A percentile compares a stretch with the other conserved stretches of the same genome.
phyloP scores from a whole-genome alignment of 345 rosid genomes.

The Trapa bicornis region DNA sequence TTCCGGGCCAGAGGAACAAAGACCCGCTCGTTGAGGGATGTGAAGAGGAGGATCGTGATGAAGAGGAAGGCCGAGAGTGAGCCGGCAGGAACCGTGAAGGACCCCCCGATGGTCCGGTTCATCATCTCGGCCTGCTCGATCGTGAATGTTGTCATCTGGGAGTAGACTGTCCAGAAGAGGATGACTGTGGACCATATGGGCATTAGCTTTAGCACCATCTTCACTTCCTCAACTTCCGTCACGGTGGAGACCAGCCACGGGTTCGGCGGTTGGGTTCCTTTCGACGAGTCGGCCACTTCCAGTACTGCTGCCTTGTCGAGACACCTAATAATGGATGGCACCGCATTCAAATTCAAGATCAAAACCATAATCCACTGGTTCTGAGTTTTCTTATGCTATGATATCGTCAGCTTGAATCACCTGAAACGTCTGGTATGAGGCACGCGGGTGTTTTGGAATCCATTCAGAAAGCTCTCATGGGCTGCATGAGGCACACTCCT shows the following conservation, averaged over 20 bases:
- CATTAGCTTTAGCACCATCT: constrained; percentile 56
- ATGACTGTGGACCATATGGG: constrained; percentile 88
- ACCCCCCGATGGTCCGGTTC: constrained; percentile 52
- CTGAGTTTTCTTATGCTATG: too few relatives aligned
- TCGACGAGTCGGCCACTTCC: constrained; percentile 15
- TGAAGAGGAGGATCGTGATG: constrained; percentile 63
- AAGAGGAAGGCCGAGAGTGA: constrained; percentile 56
- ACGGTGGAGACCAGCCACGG: constrained; percentile 61
- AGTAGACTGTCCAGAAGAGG: constrained; percentile 86
- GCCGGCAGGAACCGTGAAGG: constrained; percentile 50
- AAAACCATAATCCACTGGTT: not conserved
- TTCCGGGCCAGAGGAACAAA: constrained; percentile 51
- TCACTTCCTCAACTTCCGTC: constrained; percentile 78
- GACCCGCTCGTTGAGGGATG: constrained; percentile 66
- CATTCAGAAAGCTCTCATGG: constrained; percentile 46
- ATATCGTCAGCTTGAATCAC: constrained; percentile 15
- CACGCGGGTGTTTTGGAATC: constrained; percentile 40
- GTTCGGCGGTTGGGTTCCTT: constrained; percentile 20
- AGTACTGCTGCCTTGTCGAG: constrained; percentile 76
- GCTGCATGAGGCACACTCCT: constrained; percentile 40
- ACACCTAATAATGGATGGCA: constrained; percentile 22
- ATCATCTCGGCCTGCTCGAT: constrained; percentile 70
- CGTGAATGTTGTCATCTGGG: constrained; percentile 91
- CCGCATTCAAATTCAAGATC: not conserved
- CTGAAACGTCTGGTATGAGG: constrained; percentile 44